Conservation (phyloP, 768 basidiomycete species). For the Scleroderma bovista region DNA sequence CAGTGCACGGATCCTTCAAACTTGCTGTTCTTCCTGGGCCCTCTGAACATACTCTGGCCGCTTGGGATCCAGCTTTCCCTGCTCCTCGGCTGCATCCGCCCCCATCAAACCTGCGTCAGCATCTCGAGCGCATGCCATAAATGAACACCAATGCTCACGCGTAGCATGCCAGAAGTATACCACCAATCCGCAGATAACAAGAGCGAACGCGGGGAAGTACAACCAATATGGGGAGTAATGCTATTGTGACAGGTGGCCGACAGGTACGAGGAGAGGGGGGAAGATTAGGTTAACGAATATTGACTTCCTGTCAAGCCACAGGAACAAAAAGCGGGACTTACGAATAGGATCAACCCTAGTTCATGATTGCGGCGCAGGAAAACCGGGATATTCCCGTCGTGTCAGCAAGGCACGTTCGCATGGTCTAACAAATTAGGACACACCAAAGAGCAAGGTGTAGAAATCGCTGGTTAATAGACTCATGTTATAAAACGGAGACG, state of each 20-base stretch:
- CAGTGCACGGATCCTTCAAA: not conserved
- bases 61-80: conserved; percentile 56
- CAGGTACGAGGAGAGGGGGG: conserved; percentile 1
- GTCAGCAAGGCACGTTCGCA: not conserved
- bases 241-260: conserved; percentile 34
- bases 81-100: conserved; percentile 59
- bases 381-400: not conserved
- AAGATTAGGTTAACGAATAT: not conserved
- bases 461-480: conserved; percentile 86
- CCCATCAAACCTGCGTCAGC: conserved; percentile 4
- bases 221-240: conserved; percentile 84
- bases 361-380: not conserved
- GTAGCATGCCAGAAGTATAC: conserved; percentile 84
- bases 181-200: conserved; percentile 68
- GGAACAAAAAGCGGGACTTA: conserved; percentile 20
- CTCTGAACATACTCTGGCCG: conserved; percentile 53
- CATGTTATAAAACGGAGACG: conserved; percentile 81
- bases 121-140: not conserved
- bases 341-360: conserved; percentile 48
- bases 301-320: not conserved
- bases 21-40: conserved; percentile 10
- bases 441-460: conserved; percentile 74
- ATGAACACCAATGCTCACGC: conserved; percentile 45
- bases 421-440: conserved; percentile 1
- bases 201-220: conserved; percentile 74